A percentile compares a stretch with the other conserved stretches of the same genome.
Evolutionary conservation across 805 yeast genomes (phyloP).

Genomic region (Kazachstania africana): DNA sequence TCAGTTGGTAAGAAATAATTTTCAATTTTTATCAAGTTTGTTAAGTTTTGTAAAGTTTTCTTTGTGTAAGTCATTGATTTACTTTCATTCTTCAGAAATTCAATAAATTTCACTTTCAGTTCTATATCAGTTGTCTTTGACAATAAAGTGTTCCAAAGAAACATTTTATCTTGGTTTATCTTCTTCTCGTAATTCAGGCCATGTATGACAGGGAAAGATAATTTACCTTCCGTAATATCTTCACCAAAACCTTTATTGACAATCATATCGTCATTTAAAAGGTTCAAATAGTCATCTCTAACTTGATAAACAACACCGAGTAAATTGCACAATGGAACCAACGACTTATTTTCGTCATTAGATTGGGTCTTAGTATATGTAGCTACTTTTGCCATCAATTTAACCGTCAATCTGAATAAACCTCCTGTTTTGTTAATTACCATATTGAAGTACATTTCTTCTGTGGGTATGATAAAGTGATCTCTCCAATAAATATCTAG

Average conservation of each 20-base stretch:
- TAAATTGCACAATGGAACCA: constrained; percentile 55
- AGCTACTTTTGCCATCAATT: constrained; percentile 39
- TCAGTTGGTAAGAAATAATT: constrained; percentile 14
- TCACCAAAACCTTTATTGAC: constrained; percentile 72
- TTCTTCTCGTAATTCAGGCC: constrained; percentile 29
- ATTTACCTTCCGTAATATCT: constrained; percentile 82
- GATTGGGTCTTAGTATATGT: constrained; percentile 2
- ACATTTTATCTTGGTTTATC: constrained; percentile 23
- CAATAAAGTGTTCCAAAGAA: constrained; percentile 38
- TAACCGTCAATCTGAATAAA: constrained; percentile 60
- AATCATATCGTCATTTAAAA: constrained; percentile 35
- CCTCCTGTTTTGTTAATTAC: constrained; percentile 88
- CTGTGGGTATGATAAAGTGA: constrained; percentile 37
- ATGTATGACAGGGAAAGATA: constrained; percentile 77
- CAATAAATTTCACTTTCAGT: constrained; percentile 40
- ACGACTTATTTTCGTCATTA: constrained; percentile 8
- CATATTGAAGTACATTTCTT: constrained; percentile 61
- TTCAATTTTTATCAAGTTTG: constrained; percentile 10
- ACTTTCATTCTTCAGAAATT: constrained; percentile 30
- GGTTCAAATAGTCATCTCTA: constrained; percentile 71
- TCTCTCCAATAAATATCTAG: constrained; percentile 86
- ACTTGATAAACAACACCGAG: constrained; percentile 81
- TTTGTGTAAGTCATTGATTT: constrained; percentile 20
- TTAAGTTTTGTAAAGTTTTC: constrained; percentile 10
- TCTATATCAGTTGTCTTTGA: constrained; percentile 39